These are phyloP conservation scores for Acer saccharum DNA, from an alignment of 345 rosid species.

Conservation along the genomic window DNA sequence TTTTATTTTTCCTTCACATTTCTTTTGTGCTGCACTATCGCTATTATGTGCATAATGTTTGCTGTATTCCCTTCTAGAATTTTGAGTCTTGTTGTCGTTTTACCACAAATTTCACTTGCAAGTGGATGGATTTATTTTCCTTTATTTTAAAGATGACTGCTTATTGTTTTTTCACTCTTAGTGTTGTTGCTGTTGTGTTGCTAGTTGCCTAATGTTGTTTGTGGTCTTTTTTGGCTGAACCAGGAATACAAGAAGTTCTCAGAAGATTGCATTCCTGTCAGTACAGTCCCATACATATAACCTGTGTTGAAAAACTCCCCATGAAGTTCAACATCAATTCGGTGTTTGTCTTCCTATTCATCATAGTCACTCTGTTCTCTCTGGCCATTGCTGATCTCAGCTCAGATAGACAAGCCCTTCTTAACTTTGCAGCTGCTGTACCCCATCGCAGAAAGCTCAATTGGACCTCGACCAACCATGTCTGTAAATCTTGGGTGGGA, in stretches of 20 bases:
- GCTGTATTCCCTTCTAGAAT: neutral
- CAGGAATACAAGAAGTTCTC: slow-evolving; percentile 40
- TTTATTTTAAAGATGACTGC: neutral
- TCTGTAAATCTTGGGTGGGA: slow-evolving; percentile 78
- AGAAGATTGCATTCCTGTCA: slow-evolving; percentile 31
- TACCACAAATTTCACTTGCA: neutral
- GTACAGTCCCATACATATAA: slow-evolving; percentile 16
- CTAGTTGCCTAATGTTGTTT: slow-evolving; percentile 20
- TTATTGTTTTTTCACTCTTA: neutral
- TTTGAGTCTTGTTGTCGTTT: neutral
- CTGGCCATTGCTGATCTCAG: slow-evolving; percentile 52
- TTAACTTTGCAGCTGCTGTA: slow-evolving; percentile 53
- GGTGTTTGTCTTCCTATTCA: slow-evolving; percentile 32
- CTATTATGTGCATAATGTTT: neutral
- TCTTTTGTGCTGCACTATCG: neutral
- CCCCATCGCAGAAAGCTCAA: slow-evolving; percentile 64
- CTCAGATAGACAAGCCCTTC: slow-evolving; percentile 73
- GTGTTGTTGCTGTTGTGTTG: slow-evolving; percentile 4
- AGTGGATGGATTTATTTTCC: neutral
- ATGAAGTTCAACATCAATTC: slow-evolving; percentile 39
- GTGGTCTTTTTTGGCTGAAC: slow-evolving; percentile 25
- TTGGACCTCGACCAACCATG: slow-evolving; percentile 53
- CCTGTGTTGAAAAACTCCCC: slow-evolving; percentile 23
- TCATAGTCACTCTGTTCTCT: slow-evolving; percentile 32
- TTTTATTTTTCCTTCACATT: neutral